phyloP scores from a whole-genome alignment of 768 basidiomycete species.

The Gymnopilus dilepis region DNA sequence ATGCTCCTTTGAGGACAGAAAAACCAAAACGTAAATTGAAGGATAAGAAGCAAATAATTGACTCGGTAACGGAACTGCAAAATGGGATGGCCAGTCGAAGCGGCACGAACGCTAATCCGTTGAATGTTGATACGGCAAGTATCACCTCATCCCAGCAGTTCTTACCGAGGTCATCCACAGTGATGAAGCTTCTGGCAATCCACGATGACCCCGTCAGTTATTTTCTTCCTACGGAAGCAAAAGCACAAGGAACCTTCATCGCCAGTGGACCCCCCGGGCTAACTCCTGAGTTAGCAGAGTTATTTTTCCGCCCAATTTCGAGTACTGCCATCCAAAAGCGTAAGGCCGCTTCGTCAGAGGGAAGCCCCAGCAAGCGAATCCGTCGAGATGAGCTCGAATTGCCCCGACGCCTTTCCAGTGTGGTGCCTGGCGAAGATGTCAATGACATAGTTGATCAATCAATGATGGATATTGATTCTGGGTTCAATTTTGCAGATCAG shows the following conservation, averaged over 20 bases:
- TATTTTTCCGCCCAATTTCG: conserved; percentile 82
- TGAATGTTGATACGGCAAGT: conserved; percentile 61
- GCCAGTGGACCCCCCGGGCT: conserved; percentile 86
- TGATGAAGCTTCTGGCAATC: conserved; percentile 87
- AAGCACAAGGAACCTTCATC: conserved; percentile 74
- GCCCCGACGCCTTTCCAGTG: conserved; percentile 68
- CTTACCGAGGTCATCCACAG: conserved; percentile 82
- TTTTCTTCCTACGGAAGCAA: conserved; percentile 84
- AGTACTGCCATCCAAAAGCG: conserved; percentile 57
- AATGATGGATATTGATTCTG: conserved; percentile 34
- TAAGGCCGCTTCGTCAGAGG: conserved; percentile 61
- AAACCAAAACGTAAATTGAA: conserved; percentile 48
- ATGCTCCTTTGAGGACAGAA: conserved; percentile 34
- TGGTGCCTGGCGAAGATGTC: conserved; percentile 65
- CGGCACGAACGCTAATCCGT: conserved; percentile 55
- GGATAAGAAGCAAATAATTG: conserved; percentile 89
- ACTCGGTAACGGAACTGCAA: conserved; percentile 85
- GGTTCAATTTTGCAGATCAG: conserved; percentile 68
- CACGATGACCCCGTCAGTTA: conserved; percentile 83
- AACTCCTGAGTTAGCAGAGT: conserved; percentile 76
- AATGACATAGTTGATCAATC: conserved; percentile 59
- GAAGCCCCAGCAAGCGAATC: conserved; percentile 63
- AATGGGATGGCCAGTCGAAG: conserved; percentile 65
- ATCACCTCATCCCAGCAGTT: conserved; percentile 84
- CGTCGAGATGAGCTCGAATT: conserved; percentile 75